Evolutionary conservation across 768 basidiomycete species (phyloP).

Genomic region (Roridomyces roridus): DNA sequence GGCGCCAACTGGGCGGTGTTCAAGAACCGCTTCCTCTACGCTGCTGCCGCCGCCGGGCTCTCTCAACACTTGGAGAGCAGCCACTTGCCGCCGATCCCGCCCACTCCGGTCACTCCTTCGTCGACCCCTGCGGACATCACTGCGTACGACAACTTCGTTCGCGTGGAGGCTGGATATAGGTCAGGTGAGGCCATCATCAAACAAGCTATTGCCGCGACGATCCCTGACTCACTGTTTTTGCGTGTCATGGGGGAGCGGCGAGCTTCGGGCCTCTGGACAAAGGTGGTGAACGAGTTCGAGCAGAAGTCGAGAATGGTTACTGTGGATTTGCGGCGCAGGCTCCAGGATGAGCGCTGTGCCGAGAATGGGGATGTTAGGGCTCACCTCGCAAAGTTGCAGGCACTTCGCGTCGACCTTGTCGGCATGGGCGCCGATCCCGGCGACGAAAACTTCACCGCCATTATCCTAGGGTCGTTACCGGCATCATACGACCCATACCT

Average conservation of each 20-base stretch:
- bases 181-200: conserved; percentile 24
- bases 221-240: conserved; percentile 27
- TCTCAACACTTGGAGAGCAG: background rate
- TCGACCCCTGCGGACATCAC: background rate
- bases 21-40: conserved; percentile 5
- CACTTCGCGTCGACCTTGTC: conserved; percentile 18
- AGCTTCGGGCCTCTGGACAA: conserved; percentile 21
- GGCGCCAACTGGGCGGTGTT: conserved; percentile 26
- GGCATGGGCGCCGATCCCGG: conserved; percentile 24
- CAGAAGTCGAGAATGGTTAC: conserved; percentile 21
- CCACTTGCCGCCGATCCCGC: too few species aligned
- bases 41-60: conserved; percentile 1
- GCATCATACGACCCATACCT: conserved; percentile 25
- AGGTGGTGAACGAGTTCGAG: conserved; percentile 22
- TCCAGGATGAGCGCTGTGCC: conserved; percentile 26
- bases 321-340: conserved; percentile 24
- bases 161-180: conserved; percentile 5
- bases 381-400: conserved; percentile 23
- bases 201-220: conserved; percentile 23
- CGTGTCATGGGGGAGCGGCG: conserved; percentile 8
- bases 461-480: conserved; percentile 32
- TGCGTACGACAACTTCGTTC: background rate
- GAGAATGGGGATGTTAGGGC: conserved; percentile 26
- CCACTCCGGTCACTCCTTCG: background rate
- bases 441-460: conserved; percentile 27